These are phyloP conservation scores for sorghum (Sorghum bicolor) DNA, from an alignment of 176 grass and related monocot species.

Conservation along the genomic window Sorghum_bicolor_NCBIv3 NC_012878.2:50099501-50100000, in stretches of 20 bases:
- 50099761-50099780: slow-evolving; percentile 59
- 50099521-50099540: slow-evolving; percentile 41
- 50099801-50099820: slow-evolving; percentile 48
- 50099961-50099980: slow-evolving; percentile 44
- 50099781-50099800: slow-evolving; percentile 64
- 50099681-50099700: slow-evolving; percentile 56
- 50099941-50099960: slow-evolving; percentile 52
- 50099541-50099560: slow-evolving; percentile 51
- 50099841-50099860: slow-evolving; percentile 67
- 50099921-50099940: slow-evolving; percentile 33
- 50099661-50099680: slow-evolving; percentile 42
- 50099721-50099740: background rate
- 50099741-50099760: slow-evolving; percentile 43
- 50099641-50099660: slow-evolving; percentile 72
- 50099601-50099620: background rate
- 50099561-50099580: slow-evolving; percentile 6
- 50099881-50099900: background rate
- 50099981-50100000: background rate
- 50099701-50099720: slow-evolving; percentile 57
- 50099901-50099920: slow-evolving; percentile 61
- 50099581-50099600: background rate
- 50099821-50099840: slow-evolving; percentile 59
- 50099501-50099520: background rate
- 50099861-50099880: slow-evolving; percentile 60
- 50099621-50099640: slow-evolving; percentile 5